phyloP scores from a whole-genome alignment of 176 grass and related monocot genomes.

The Oryza coarctata region DNA sequence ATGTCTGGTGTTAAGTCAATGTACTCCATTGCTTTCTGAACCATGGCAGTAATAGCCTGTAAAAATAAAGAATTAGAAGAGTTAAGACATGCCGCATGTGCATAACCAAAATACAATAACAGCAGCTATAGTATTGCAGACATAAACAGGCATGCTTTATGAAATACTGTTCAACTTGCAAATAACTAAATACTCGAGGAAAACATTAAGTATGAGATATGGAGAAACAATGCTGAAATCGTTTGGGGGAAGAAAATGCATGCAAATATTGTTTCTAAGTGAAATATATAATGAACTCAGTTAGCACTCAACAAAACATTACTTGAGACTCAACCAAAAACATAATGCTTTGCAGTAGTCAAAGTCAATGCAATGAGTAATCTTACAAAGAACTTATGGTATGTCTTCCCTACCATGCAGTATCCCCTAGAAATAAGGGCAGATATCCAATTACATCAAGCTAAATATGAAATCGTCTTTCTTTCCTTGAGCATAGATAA shows the following conservation, averaged over 20 bases:
- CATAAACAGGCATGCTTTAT: neutral
- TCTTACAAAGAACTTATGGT: neutral
- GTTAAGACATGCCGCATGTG: neutral
- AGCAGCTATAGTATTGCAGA: constrained; percentile 6
- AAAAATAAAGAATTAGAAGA: constrained; percentile 1
- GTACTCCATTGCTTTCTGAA: constrained; percentile 94
- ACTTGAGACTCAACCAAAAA: neutral
- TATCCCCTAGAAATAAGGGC: neutral
- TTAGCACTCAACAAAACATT: neutral
- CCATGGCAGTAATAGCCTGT: constrained; percentile 89
- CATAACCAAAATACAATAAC: neutral
- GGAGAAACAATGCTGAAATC: neutral
- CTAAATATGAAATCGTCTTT: neutral
- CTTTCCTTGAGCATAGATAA: too few relatives aligned
- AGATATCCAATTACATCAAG: neutral
- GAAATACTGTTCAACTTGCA: neutral
- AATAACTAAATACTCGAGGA: neutral
- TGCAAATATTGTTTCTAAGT: neutral
- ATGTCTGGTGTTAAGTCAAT: constrained; percentile 88
- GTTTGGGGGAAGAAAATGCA: neutral
- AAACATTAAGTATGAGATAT: neutral
- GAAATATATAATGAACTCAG: neutral
- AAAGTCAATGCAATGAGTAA: neutral
- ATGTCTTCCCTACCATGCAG: neutral
- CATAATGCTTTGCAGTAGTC: neutral